Conservation (phyloP, 148 eudicot genomes). For the Amaranthus palmeri region DNA sequence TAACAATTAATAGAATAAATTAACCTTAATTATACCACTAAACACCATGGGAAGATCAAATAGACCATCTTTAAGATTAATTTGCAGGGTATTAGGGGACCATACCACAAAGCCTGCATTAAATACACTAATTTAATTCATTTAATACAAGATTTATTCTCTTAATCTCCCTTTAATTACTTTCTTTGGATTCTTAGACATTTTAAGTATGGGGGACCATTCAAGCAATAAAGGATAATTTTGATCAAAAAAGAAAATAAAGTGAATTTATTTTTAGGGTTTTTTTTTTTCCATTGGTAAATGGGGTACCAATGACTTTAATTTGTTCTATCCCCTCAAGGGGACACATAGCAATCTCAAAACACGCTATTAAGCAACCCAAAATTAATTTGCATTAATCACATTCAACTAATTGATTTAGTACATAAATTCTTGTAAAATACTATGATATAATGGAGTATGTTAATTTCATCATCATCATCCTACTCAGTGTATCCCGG, state of each 20-base stretch:
- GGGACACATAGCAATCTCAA: slow-evolving; percentile 22
- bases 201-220: slow-evolving; percentile 27
- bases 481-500: too few species aligned
- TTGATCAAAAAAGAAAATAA: background rate
- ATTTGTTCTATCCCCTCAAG: slow-evolving; percentile 7
- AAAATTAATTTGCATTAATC: background rate
- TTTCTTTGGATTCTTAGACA: slow-evolving; percentile 2
- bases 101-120: slow-evolving; percentile 23
- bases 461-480: too few species aligned
- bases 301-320: slow-evolving; percentile 7
- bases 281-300: slow-evolving; percentile 5
- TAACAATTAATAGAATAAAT: background rate
- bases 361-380: slow-evolving; percentile 18
- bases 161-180: slow-evolving; percentile 7
- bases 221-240: background rate
- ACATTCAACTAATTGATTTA: slow-evolving; percentile 12
- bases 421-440: background rate
- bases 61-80: slow-evolving; percentile 10
- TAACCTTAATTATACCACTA: background rate
- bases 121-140: slow-evolving; percentile 14
- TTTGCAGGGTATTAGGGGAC: slow-evolving; percentile 26
- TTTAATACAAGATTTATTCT: slow-evolving; percentile 7
- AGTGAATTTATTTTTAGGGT: background rate
- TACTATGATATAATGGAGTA: background rate
- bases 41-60: slow-evolving; percentile 9